phyloP scores from a whole-genome alignment of 2,329 filamentous ascomycete genomes.

The Fusarium sublunatum region DNA sequence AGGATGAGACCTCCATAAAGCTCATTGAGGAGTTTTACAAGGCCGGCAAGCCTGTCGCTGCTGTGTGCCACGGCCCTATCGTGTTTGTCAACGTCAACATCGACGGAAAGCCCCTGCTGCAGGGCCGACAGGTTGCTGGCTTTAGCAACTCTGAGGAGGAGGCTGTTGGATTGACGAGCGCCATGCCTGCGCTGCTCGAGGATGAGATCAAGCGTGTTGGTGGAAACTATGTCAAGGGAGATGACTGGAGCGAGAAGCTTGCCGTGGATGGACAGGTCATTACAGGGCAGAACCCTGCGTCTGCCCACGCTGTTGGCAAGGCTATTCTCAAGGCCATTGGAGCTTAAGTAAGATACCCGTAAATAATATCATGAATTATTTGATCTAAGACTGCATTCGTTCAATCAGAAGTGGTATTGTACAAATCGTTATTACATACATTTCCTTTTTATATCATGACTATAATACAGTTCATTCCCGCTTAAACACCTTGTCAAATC shows the following conservation, averaged over 20 bases:
- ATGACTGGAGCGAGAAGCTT: slow-evolving; percentile 62
- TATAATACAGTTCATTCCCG: slow-evolving; percentile 1
- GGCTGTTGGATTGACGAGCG: slow-evolving; percentile 60
- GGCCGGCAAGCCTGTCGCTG: slow-evolving; percentile 70
- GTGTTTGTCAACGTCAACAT: slow-evolving; percentile 69
- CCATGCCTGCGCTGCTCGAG: slow-evolving; percentile 70
- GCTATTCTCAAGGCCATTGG: slow-evolving; percentile 61
- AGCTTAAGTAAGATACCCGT: slow-evolving; percentile 15
- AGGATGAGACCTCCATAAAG: slow-evolving; percentile 65
- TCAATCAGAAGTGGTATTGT: too few relatives aligned
- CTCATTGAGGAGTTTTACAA: slow-evolving; percentile 72
- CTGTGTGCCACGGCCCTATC: slow-evolving; percentile 76
- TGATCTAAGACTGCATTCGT: background rate
- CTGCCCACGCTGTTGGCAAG: slow-evolving; percentile 62
- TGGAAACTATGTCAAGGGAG: slow-evolving; percentile 67
- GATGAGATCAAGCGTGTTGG: slow-evolving; percentile 63
- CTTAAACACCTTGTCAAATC: slow-evolving; percentile 72
- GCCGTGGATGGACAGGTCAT: slow-evolving; percentile 64
- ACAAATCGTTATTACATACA: too few relatives aligned
- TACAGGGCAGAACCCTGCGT: slow-evolving; percentile 69
- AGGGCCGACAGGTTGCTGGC: slow-evolving; percentile 68
- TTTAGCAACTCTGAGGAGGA: slow-evolving; percentile 70
- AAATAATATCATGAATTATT: background rate
- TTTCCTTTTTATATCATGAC: background rate
- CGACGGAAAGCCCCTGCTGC: slow-evolving; percentile 64